A percentile compares a stretch with the other conserved stretches of the same genome.
phyloP scores from a whole-genome alignment of 305 asterid genomes.

The Fraxinus ornus region DNA sequence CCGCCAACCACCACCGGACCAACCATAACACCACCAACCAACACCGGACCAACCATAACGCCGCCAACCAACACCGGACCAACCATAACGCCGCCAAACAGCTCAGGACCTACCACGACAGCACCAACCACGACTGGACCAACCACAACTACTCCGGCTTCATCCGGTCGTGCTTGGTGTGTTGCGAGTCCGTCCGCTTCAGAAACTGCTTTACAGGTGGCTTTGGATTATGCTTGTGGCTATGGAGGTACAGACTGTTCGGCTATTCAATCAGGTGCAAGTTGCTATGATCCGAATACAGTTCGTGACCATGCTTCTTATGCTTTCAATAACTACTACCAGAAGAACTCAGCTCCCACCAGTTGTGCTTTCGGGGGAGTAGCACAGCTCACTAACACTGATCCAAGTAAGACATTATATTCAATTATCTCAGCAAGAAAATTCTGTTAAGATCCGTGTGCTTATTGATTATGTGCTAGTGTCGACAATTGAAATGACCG shows the following conservation, averaged over 20 bases:
- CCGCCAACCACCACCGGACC: conserved; percentile 29
- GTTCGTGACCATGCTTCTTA: conserved; percentile 59
- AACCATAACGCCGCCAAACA: conserved; percentile 12
- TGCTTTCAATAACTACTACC: conserved; percentile 60
- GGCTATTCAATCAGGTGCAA: conserved; percentile 40
- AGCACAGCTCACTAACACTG: conserved; percentile 45
- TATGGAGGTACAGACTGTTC: conserved; percentile 58
- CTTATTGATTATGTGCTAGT: not conserved
- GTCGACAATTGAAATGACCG: not conserved
- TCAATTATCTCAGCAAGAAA: not conserved
- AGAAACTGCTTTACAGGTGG: conserved; percentile 54
- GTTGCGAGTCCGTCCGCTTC: conserved; percentile 48
- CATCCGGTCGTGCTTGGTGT: conserved; percentile 49
- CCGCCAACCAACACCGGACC: no score
- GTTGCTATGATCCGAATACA: conserved; percentile 51
- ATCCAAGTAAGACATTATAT: conserved; percentile 53
- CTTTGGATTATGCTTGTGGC: conserved; percentile 63
- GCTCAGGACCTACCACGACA: not conserved
- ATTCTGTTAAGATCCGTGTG: not conserved
- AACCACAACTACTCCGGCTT: conserved; percentile 19
- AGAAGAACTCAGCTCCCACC: conserved; percentile 56
- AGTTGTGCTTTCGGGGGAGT: conserved; percentile 63
- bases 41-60: conserved; percentile 25
- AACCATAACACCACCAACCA: conserved; percentile 10
- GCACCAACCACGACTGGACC: conserved; percentile 15